phyloP scores from a whole-genome alignment of 2,329 filamentous ascomycete species.

The Canariomyces notabilis region DNA sequence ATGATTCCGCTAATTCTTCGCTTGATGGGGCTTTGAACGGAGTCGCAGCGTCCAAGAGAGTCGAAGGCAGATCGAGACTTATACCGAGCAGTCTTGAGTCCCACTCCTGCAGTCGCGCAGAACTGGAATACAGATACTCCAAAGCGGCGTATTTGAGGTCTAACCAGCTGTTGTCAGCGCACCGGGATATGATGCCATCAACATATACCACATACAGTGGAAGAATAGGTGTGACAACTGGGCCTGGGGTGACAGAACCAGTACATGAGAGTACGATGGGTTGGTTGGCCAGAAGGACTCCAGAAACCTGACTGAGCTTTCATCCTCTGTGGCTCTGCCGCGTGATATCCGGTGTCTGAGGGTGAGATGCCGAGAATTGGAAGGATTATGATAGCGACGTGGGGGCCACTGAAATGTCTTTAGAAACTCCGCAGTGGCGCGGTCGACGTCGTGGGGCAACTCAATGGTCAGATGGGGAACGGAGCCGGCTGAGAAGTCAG shows the following conservation, averaged over 20 bases:
- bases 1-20: conserved; percentile 13
- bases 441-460: conserved; percentile 66
- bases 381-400: conserved; percentile 32
- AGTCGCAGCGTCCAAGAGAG: conserved; percentile 55
- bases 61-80: conserved; percentile 68
- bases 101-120: conserved; percentile 40
- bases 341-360: conserved; percentile 69
- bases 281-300: conserved; percentile 82
- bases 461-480: conserved; percentile 79
- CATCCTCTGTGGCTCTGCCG: conserved; percentile 56
- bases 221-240: conserved; percentile 79
- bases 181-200: neutral
- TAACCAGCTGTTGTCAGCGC: conserved; percentile 23
- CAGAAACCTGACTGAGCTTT: conserved; percentile 69
- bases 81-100: conserved; percentile 64
- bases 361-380: conserved; percentile 52
- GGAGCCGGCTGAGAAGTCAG: conserved; percentile 68
- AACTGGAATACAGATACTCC: conserved; percentile 67
- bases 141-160: conserved; percentile 73
- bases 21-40: conserved; percentile 43
- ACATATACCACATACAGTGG: conserved; percentile 53
- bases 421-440: conserved; percentile 58
- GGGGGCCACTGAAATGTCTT: conserved; percentile 65
- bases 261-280: conserved; percentile 62
- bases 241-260: conserved; percentile 77